Evolutionary conservation across 345 rosid genomes (phyloP), one percentile per base, ranked within the genome.

Genomic region (Populus euphratica): DNA sequence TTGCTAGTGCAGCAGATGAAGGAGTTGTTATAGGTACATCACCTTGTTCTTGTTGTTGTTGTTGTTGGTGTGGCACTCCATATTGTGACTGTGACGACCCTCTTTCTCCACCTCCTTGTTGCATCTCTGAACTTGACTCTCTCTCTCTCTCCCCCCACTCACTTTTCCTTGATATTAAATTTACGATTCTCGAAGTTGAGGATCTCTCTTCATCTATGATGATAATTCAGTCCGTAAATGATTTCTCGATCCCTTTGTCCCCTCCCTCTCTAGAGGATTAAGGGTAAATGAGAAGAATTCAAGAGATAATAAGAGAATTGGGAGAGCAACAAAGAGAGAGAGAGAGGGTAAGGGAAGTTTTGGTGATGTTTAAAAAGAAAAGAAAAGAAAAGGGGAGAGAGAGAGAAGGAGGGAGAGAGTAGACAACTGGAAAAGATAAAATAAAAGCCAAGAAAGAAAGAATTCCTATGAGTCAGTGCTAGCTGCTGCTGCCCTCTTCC

Each of bases 401-500:
- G 36, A 4, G 35, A 3, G 35, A 4, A 5, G 5, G 31, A 59
- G 79, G 75, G 29, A 43, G 47, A 70, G 70, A 75, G 76, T 14
- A 78, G 74, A 79, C 82, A 86, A 81, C 83, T 77, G 86, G 71
- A 80, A 79, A 81, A 68, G 73, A 29, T 79, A 79, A 69, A 80
- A 77, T 79, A 79, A 69, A 79, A 77, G 78, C 59, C 76, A 71
- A 13, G 80, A 82, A 66, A 66, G 65, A 75, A 76, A 79, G 79
- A 76, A 79, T 73, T 84, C 89, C 86, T 85, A 68, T 69, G 84
- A 85, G 87, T 86, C 68, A 82, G 88, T 86, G 90, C 83, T 70
- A 63, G 33, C 64, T 65, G 39, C 68, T 29, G 38, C 63, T 39
- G 71, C 72, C 68, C 35, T 59, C 64, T 59, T 59, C 38, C 72